phyloP scores from a whole-genome alignment of 164 flowering plant species.

The Berberis thunbergii region DNA sequence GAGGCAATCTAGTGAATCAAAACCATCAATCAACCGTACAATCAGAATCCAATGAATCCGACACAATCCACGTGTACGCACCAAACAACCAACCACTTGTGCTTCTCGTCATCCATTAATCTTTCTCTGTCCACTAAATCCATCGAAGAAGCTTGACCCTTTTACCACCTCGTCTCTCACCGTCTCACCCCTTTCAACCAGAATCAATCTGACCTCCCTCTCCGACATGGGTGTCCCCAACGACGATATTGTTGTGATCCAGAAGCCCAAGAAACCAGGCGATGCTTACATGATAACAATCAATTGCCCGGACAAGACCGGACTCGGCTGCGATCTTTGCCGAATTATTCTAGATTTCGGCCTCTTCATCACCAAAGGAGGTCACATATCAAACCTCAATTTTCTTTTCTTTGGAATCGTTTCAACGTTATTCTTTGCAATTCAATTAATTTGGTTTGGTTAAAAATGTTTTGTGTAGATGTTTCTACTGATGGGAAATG shows the following conservation, averaged over 20 bases:
- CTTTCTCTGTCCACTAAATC: no score
- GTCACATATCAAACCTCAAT: constrained; percentile 14
- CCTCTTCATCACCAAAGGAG: constrained; percentile 44
- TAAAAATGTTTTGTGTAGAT: constrained; percentile 28
- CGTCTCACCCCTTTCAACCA: no score
- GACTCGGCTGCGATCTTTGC: constrained; percentile 65
- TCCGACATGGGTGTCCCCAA: constrained; percentile 7
- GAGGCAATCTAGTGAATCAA: no score
- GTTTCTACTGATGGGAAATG: constrained; percentile 76
- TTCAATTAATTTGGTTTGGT: neutral
- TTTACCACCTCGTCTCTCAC: no score
- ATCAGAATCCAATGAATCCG: no score
- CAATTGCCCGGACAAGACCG: constrained; percentile 69
- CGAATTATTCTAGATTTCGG: constrained; percentile 53
- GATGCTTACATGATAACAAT: constrained; percentile 50
- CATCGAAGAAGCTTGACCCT: no score
- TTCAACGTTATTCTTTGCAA: neutral
- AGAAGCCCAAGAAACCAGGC: constrained; percentile 19
- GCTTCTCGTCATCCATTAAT: no score
- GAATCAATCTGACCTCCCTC: no score
- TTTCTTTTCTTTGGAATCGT: neutral
- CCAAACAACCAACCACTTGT: no score
- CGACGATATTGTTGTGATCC: constrained; percentile 53
- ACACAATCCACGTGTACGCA: no score
- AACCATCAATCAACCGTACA: no score